phyloP scores from a whole-genome alignment of 345 rosid genomes.

The Excoecaria cochinchinensis region DNA sequence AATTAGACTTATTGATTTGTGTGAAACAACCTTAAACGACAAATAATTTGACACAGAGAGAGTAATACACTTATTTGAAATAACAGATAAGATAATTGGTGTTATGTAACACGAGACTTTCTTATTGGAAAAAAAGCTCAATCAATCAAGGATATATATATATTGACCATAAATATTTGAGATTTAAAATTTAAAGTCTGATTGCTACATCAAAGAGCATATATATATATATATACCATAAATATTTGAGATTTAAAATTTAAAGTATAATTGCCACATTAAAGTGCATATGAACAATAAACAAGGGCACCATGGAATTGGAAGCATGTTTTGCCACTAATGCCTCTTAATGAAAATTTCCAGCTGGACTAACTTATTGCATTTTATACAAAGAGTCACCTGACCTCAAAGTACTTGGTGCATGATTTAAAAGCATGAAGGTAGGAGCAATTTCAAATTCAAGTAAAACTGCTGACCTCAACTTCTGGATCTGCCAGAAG shows the following conservation, averaged over 20 bases:
- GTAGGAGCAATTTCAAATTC: background rate
- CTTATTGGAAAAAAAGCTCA: background rate
- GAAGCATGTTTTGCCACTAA: background rate
- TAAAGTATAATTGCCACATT: background rate
- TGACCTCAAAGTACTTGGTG: background rate
- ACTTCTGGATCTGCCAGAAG: slow-evolving; percentile 92
- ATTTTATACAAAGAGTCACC: background rate
- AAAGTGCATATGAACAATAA: background rate
- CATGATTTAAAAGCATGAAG: slow-evolving; percentile 3
- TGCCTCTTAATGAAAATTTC: background rate
- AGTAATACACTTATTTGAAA: background rate
- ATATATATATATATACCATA: too few species aligned
- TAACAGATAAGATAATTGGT: background rate
- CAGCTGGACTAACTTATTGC: background rate
- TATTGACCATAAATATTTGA: too few species aligned
- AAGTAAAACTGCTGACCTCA: slow-evolving; percentile 53
- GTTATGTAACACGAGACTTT: background rate
- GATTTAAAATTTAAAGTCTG: too few species aligned
- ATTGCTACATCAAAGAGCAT: too few species aligned
- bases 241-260: background rate
- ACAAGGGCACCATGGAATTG: background rate
- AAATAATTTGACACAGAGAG: too few species aligned
- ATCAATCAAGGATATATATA: too few species aligned
- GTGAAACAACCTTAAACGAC: too few species aligned
- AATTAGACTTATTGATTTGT: too few species aligned